Evolutionary conservation across 2,329 filamentous ascomycete genomes (phyloP).

Genomic region (Blumeria hordei): DNA sequence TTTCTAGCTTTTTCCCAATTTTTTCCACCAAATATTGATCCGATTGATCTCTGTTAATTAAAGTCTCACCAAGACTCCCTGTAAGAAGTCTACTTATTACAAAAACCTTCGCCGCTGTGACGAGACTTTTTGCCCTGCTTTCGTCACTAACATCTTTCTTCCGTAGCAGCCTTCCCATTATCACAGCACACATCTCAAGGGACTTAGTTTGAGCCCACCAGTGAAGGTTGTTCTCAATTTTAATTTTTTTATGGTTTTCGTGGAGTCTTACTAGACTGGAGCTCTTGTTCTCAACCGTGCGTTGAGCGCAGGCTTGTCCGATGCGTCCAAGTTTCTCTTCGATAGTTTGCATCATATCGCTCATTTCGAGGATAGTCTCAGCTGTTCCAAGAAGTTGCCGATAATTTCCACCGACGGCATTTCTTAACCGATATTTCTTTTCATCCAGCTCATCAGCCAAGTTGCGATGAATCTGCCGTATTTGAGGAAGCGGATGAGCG

Average conservation of each 20-base stretch:
- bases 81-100: conserved; percentile 53
- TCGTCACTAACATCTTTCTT: conserved; percentile 12
- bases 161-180: conserved; percentile 25
- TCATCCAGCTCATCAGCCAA: conserved; percentile 36
- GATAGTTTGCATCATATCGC: conserved; percentile 47
- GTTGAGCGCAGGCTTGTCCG: conserved; percentile 53
- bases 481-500: conserved; percentile 33
- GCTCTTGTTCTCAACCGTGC: conserved; percentile 41
- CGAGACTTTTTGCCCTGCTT: conserved; percentile 17
- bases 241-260: conserved; percentile 9
- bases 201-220: conserved; percentile 22
- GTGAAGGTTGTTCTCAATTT: conserved; percentile 10
- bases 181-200: conserved; percentile 26
- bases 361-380: conserved; percentile 84
- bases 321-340: conserved; percentile 49
- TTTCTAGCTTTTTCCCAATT: conserved; percentile 37
- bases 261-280: conserved; percentile 27
- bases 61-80: conserved; percentile 40
- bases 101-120: conserved; percentile 43
- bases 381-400: conserved; percentile 78
- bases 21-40: conserved; percentile 24
- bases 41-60: conserved; percentile 16
- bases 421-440: conserved; percentile 35
- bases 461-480: conserved; percentile 35
- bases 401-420: conserved; percentile 45